A percentile compares a stretch with the other conserved stretches of the same genome.
These are phyloP conservation scores for Syncephalastrum sp. DNA, from an alignment of 371 early-diverging fungal genomes.

Conservation along the genomic window DNA sequence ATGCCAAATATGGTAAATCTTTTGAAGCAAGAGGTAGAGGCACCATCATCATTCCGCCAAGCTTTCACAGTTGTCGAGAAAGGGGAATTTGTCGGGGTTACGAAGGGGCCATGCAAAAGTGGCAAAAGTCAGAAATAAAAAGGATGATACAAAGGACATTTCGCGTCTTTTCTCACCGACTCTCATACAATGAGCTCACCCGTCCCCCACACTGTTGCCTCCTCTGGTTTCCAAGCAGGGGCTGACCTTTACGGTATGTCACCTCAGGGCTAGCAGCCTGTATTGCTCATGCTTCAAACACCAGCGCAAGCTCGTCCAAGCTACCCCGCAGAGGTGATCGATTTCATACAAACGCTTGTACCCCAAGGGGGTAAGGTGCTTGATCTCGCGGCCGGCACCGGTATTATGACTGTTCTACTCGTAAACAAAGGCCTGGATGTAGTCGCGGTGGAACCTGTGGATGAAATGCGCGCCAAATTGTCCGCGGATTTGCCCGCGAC, in stretches of 20 bases:
- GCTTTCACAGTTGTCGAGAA: no score
- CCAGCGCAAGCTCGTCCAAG: constrained; percentile 35
- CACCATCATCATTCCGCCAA: no score
- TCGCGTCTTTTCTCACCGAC: neutral
- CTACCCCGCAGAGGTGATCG: constrained; percentile 31
- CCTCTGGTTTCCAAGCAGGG: constrained; percentile 26
- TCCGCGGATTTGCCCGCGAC: constrained; percentile 21
- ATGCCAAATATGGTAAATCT: no score
- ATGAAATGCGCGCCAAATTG: constrained; percentile 42
- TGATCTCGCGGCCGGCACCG: constrained; percentile 51
- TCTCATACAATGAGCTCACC: neutral
- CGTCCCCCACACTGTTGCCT: constrained; percentile 23
- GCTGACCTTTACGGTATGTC: constrained; percentile 35
- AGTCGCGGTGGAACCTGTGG: constrained; percentile 51
- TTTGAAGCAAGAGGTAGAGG: no score
- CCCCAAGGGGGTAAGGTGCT: constrained; percentile 16
- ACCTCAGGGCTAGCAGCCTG: constrained; percentile 2
- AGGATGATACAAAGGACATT: no score
- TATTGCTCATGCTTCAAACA: neutral
- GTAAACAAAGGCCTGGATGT: constrained; percentile 18
- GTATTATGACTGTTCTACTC: constrained; percentile 40
- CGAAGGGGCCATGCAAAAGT: no score
- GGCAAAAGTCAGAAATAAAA: no score
- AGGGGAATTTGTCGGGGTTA: no score
- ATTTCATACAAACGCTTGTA: constrained; percentile 14